Percentiles rank a stretch among this genome's conserved stretches.
Evolutionary conservation across 148 eudicot species (phyloP).

Genomic region (Cornus controversa): DNA sequence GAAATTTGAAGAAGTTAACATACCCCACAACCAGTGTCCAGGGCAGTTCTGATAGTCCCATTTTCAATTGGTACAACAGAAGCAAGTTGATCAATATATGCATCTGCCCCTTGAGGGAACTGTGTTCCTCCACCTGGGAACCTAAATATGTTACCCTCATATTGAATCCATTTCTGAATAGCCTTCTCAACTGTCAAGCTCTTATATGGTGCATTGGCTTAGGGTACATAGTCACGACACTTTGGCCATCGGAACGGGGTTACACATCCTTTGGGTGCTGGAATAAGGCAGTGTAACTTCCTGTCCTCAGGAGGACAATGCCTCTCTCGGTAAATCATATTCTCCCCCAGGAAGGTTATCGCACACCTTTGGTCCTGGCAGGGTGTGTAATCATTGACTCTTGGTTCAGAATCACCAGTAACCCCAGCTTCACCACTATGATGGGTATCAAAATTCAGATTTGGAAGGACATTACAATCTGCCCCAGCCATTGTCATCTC

Average conservation of each 20-base stretch:
- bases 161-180: conserved; percentile 96
- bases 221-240: conserved; percentile 96
- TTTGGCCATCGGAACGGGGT: conserved; percentile 98
- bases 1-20: conserved; percentile 23
- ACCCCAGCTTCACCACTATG: conserved; percentile 50
- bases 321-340: conserved; percentile 85
- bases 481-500: conserved; percentile 50
- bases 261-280: conserved; percentile 92
- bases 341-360: conserved; percentile 79
- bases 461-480: conserved; percentile 47
- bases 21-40: conserved; percentile 99
- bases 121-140: conserved; percentile 99
- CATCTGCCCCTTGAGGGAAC: conserved; percentile 98
- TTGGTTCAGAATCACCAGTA: conserved; percentile 40
- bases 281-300: conserved; percentile 86
- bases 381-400: conserved; percentile 74
- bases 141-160: conserved; percentile 93
- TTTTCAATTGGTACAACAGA: conserved; percentile 76
- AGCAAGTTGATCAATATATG: conserved; percentile 89
- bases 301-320: conserved; percentile 74
- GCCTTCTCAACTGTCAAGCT: conserved; percentile 98
- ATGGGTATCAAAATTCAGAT: conserved; percentile 66
- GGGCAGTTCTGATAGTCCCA: conserved; percentile 88
- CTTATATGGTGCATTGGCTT: conserved; percentile 96
- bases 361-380: conserved; percentile 96